phyloP scores from a whole-genome alignment of 495 filamentous ascomycete genomes.

The Penicillium antarcticum region DNA sequence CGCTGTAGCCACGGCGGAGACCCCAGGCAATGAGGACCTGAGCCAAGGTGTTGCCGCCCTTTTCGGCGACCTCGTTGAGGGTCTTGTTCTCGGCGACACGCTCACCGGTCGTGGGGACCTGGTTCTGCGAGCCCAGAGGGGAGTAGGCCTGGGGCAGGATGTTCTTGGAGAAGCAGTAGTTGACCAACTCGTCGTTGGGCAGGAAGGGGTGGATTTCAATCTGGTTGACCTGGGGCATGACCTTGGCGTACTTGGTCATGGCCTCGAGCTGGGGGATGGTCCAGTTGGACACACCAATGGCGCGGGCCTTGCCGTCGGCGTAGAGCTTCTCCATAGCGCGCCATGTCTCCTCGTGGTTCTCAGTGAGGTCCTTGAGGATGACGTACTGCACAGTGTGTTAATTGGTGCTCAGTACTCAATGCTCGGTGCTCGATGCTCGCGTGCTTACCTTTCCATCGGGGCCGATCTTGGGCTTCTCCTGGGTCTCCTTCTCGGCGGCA shows the following conservation, averaged over 20 bases:
- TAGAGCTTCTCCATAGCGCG: slow-evolving; percentile 75
- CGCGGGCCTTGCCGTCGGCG: slow-evolving; percentile 63
- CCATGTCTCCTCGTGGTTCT: slow-evolving; percentile 73
- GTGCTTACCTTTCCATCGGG: slow-evolving; percentile 64
- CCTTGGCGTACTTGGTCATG: slow-evolving; percentile 62
- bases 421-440: slow-evolving; percentile 37
- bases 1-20: slow-evolving; percentile 65
- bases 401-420: slow-evolving; percentile 27
- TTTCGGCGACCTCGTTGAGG: slow-evolving; percentile 57
- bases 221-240: slow-evolving; percentile 77
- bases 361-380: slow-evolving; percentile 57
- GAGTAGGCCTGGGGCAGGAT: slow-evolving; percentile 76
- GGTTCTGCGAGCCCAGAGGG: slow-evolving; percentile 64
- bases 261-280: slow-evolving; percentile 65
- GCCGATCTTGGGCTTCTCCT: slow-evolving; percentile 61
- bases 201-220: slow-evolving; percentile 94
- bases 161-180: slow-evolving; percentile 65
- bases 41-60: slow-evolving; percentile 59
- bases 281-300: slow-evolving; percentile 90
- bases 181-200: slow-evolving; percentile 66
- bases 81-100: slow-evolving; percentile 56
- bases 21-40: slow-evolving; percentile 73
- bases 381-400: slow-evolving; percentile 32
- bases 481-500: slow-evolving; percentile 58
- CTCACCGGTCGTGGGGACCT: slow-evolving; percentile 63